Evolutionary conservation across 139 green algal species (phyloP), one percentile per base, ranked within the genome.

Genomic region (Coelastrella sp.): DNA sequence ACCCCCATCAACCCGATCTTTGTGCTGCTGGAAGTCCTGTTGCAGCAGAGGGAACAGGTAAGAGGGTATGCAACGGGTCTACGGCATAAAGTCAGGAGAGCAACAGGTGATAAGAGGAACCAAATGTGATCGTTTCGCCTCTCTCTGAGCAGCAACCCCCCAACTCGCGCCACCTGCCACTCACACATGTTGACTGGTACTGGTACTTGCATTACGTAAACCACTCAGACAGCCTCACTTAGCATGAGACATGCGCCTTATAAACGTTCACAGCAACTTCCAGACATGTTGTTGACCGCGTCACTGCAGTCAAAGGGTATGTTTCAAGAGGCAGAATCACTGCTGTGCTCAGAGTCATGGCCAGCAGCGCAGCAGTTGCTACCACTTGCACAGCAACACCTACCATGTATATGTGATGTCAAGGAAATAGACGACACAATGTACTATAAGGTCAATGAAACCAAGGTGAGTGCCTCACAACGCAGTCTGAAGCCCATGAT

Each of bases 321-420:
- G 82, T 87, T 77, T 27, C 57, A 82, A 60, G 82, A 87, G 27
- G 53, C 57, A 8, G 53, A 59, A 53, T 67, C 67, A 2, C 71
- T 87, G 41, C 69, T 87, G 27, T 82, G 69, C 82, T 66, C 19
- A 9, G 57, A 81, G 23, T n/a, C 27, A 13, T 86, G 82, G 82
- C 82, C 82, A 7, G 71, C 35, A 30, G 57, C 59, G 2, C 45
- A 60, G 19, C 64, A 69, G 30, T 71, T 87, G 38, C 37, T 62
- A 32, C 19, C 3, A 7, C 71, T 87, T 38, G 82, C 82, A 21
- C 37, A 48, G 17, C 53, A 50, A 27, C 48, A 74, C 40, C 40
- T 87, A 57, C 82, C 82, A 5, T 69, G 45, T n/a, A 81, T 87
- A 38, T 87, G 82, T 69, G 82, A 87, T 35, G 71, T 82, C 4